These are phyloP conservation scores for Saccharomyces jurei DNA, from an alignment of 805 yeast species.

Conservation along the genomic window DNA sequence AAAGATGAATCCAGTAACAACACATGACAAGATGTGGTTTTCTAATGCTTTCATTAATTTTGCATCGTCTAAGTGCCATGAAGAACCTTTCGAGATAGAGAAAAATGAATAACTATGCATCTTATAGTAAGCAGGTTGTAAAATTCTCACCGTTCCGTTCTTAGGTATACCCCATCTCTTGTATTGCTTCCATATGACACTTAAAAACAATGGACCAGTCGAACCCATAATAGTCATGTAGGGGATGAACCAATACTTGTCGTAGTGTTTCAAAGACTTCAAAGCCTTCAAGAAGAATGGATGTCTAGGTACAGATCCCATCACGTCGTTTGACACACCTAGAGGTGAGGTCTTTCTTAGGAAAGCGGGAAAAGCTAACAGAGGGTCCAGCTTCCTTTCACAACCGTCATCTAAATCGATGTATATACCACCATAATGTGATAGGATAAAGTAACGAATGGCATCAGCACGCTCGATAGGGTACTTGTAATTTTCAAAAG, in stretches of 20 bases:
- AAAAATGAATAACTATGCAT: conserved; percentile 53
- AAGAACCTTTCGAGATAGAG: conserved; percentile 68
- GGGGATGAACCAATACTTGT: conserved; percentile 74
- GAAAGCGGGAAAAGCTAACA: conserved; percentile 72
- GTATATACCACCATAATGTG: conserved; percentile 81
- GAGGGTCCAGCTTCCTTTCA: conserved; percentile 64
- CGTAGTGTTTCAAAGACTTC: conserved; percentile 51
- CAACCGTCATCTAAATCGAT: conserved; percentile 88
- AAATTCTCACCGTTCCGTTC: conserved; percentile 52
- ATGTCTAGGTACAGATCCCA: conserved; percentile 82
- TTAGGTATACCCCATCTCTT: conserved; percentile 67
- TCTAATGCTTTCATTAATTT: conserved; percentile 63
- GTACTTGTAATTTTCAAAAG: conserved; percentile 69
- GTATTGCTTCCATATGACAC: conserved; percentile 79
- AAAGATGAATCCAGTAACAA: conserved; percentile 56
- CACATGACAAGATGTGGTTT: conserved; percentile 62
- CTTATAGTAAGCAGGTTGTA: conserved; percentile 68
- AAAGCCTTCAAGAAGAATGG: conserved; percentile 71
- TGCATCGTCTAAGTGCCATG: conserved; percentile 90
- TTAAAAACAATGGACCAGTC: conserved; percentile 82
- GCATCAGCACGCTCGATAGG: conserved; percentile 88
- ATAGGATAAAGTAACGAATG: conserved; percentile 73
- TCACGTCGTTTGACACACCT: conserved; percentile 85
- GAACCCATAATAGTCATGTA: conserved; percentile 88
- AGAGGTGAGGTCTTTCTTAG: conserved; percentile 81